These are phyloP conservation scores for Trypanosomatidae sp. DNA, from an alignment of 208 protist genomes.

Conservation along the genomic window DNA sequence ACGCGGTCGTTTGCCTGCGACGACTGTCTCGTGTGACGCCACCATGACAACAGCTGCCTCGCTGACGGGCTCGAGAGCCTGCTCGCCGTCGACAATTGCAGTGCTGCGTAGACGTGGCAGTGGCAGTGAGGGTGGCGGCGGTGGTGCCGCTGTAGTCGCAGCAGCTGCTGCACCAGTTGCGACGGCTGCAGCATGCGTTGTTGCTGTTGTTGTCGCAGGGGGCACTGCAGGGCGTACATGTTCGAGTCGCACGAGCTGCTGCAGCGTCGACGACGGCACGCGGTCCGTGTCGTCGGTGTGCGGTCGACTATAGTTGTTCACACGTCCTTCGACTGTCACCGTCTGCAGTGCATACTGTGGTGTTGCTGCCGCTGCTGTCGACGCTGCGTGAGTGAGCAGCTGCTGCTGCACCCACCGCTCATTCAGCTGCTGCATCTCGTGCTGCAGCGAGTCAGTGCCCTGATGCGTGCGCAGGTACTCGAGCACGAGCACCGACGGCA, in stretches of 20 bases:
- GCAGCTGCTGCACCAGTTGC: no score
- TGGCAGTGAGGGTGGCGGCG: no score
- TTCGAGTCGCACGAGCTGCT: no score
- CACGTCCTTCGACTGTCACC: slow-evolving; percentile 53
- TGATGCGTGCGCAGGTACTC: slow-evolving; percentile 78
- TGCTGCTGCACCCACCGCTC: slow-evolving; percentile 21
- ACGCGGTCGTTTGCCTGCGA: no score
- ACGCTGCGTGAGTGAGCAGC: slow-evolving; percentile 4
- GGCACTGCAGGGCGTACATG: slow-evolving; percentile 1
- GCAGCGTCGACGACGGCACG: neutral
- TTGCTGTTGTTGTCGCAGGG: neutral
- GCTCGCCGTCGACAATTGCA: no score
- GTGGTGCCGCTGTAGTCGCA: no score
- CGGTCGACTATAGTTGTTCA: slow-evolving; percentile 78
- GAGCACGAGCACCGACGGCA: slow-evolving; percentile 71
- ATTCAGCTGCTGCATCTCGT: slow-evolving; percentile 64
- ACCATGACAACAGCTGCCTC: no score
- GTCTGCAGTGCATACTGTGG: slow-evolving; percentile 18
- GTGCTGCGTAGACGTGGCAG: no score
- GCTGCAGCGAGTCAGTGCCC: slow-evolving; percentile 46
- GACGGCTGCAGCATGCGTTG: no score
- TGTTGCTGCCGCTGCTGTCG: slow-evolving; percentile 1
- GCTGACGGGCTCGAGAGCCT: no score
- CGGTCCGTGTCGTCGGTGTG: slow-evolving; percentile 17
- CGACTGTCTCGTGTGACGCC: no score